Conservation (phyloP, 441 rosid genomes). For the Adansonia rubrostipa region DNA sequence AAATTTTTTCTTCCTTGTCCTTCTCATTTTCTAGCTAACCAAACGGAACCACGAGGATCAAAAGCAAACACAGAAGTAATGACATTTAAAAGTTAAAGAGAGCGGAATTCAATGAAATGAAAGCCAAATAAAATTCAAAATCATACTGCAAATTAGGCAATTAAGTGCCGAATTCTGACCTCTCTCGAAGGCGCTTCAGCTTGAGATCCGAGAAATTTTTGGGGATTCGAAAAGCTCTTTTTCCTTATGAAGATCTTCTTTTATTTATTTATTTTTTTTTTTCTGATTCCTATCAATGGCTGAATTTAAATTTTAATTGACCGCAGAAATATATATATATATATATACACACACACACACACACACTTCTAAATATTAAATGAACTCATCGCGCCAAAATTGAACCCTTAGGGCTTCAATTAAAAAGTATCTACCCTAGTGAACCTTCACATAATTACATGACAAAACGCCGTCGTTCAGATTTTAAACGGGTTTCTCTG, state of each 20-base stretch:
- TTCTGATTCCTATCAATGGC: not conserved
- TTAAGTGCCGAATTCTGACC: not conserved
- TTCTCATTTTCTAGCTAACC: not conserved
- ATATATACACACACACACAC: no score
- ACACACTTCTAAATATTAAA: no score
- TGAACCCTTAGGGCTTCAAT: not conserved
- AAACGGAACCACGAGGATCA: not conserved
- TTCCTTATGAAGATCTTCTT: no score
- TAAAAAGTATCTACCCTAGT: not conserved
- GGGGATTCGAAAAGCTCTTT: not conserved
- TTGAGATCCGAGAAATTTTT: not conserved
- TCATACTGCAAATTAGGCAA: not conserved
- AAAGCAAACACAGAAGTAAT: not conserved
- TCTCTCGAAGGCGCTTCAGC: not conserved
- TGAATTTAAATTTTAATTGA: not conserved
- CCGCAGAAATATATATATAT: not conserved
- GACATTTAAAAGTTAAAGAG: not conserved
- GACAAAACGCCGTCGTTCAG: no score
- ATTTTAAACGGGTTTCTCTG: no score
- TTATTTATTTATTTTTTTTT: no score
- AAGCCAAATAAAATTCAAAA: not conserved
- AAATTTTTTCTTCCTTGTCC: not conserved
- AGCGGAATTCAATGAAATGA: not conserved
- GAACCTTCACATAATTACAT: no score
- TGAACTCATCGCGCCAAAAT: slow-evolving; percentile 18